Evolutionary conservation across 1,284 basidiomycete genomes (phyloP), one percentile per base, ranked within the genome.

Genomic region (Ceratobasidium sp.): DNA sequence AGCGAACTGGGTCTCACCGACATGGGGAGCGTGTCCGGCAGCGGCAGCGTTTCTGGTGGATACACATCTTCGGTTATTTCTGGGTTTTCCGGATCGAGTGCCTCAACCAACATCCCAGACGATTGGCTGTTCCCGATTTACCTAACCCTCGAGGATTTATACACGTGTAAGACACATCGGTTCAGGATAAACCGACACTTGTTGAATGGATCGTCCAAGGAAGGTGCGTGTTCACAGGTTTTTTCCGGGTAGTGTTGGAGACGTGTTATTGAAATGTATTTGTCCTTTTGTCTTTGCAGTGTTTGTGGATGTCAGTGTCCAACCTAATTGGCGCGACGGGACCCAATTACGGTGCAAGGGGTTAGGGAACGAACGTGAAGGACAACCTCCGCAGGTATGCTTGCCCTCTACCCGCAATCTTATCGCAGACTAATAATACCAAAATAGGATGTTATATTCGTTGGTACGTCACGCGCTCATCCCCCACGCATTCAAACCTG

Each of bases 251-350:
- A 12, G 20, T 52, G 34, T 35, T 70, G 47, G 25, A 43, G 10
- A 52, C 22, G 47, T 25, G 45, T 40, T 31, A 17, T 49, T 62
- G 27, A 38, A 35, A 62, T 62, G 20, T 50, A 29, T 62, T 34
- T n/a, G n/a, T n/a, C n/a, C n/a, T n/a, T n/a, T n/a, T n/a, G n/a
- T 35, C 34, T 31, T 35, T 32, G 34, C 31, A 55, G 50, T 70
- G 20, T 65, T 53, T 25, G 50, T 67, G 27, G 69, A 70, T 58
- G 52, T 70, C 15, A 71, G 67, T 32, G 62, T 73, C 12, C 47
- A 71, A 56, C 72, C 72, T 6, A 69, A 71, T 15, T 73, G 70
- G 71, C 52, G 62, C 10, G 50, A 69, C n/a, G 72, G 72, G 22
- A 72, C 71, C 20, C 42, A 71, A 42, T 58, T 73, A 29, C 62